Conservation (phyloP, 2,329 filamentous ascomycete species). For the Fonsecaea nubica region DNA sequence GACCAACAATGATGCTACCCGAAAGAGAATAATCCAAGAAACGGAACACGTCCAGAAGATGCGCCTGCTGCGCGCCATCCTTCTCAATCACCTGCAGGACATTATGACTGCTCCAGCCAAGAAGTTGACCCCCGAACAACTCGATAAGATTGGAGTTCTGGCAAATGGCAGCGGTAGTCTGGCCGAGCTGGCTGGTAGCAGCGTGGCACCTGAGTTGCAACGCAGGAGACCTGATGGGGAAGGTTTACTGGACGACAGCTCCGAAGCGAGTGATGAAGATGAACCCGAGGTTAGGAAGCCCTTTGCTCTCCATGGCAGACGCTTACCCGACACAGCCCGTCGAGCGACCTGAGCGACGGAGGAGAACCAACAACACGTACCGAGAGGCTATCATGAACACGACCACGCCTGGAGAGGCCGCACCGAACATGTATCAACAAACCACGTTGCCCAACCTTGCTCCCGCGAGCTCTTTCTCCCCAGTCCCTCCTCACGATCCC, state of each 20-base stretch:
- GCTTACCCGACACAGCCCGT: constrained; percentile 48
- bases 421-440: constrained; percentile 34
- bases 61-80: constrained; percentile 80
- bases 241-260: constrained; percentile 40
- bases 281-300: constrained; percentile 41
- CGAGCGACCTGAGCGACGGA: constrained; percentile 55
- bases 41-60: constrained; percentile 89
- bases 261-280: constrained; percentile 40
- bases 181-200: constrained; percentile 57
- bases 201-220: constrained; percentile 29
- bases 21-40: constrained; percentile 77
- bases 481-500: constrained; percentile 33
- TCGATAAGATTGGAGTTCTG: constrained; percentile 55
- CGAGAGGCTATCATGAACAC: constrained; percentile 40
- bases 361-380: constrained; percentile 42
- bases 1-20: constrained; percentile 83
- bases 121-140: constrained; percentile 76
- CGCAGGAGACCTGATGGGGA: constrained; percentile 35
- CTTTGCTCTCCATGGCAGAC: constrained; percentile 32
- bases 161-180: constrained; percentile 58
- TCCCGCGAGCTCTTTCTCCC: constrained; percentile 37
- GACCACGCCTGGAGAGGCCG: constrained; percentile 18
- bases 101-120: constrained; percentile 66
- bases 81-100: constrained; percentile 69
- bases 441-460: constrained; percentile 36